Percentiles rank a stretch among this genome's conserved stretches.
phyloP scores from a whole-genome alignment of 176 grass and related monocot species.

The Panicum miliaceum region DNA sequence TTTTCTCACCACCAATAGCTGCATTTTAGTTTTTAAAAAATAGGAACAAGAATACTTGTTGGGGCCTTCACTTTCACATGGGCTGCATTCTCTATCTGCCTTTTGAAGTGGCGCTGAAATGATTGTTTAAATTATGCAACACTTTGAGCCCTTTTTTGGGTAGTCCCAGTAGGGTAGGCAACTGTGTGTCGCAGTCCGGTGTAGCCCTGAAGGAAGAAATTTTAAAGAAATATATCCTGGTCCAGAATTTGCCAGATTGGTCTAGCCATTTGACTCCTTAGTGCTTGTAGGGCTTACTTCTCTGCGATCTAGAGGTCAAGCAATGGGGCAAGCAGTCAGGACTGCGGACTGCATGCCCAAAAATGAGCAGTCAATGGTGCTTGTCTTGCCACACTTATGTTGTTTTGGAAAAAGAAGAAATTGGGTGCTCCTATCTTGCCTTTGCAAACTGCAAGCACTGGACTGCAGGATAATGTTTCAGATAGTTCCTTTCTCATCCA shows the following conservation, averaged over 20 bases:
- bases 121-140: conserved; percentile 68
- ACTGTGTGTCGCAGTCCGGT: conserved; percentile 16
- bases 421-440: conserved; percentile 17
- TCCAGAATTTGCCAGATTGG: conserved; percentile 62
- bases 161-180: conserved; percentile 46
- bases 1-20: conserved; percentile 39
- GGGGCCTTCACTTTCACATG: conserved; percentile 67
- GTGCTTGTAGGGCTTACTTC: conserved; percentile 45
- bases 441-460: conserved; percentile 47
- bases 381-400: conserved; percentile 38
- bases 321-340: conserved; percentile 25
- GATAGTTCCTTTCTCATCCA: conserved; percentile 6
- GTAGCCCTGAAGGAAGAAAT: conserved; percentile 19
- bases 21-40: conserved; percentile 49
- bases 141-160: conserved; percentile 39
- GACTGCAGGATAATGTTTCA: conserved; percentile 50
- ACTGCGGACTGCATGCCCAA: background rate
- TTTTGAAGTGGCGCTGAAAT: conserved; percentile 67
- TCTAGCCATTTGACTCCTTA: conserved; percentile 57
- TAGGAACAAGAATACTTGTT: conserved; percentile 47
- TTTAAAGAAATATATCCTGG: conserved; percentile 44
- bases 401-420: conserved; percentile 26
- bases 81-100: conserved; percentile 46
- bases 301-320: conserved; percentile 48
- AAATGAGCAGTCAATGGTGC: conserved; percentile 41